Base-by-base conservation (phyloP, 176 grass and related monocot genomes). In the Carex kokanica region DNA sequence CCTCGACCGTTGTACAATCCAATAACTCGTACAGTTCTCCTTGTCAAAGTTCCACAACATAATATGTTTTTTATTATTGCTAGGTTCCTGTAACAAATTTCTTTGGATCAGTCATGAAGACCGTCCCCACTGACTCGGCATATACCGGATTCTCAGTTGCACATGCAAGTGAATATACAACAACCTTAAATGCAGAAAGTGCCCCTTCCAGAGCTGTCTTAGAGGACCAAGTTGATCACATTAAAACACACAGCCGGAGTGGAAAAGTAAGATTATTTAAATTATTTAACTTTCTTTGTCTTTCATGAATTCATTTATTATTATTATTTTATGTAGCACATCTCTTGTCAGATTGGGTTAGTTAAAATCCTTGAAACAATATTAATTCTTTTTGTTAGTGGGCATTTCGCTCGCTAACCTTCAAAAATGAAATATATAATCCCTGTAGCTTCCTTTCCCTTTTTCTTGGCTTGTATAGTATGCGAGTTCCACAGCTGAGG, bases 21-120 rank as follows among this genome's bases (percentile, higher is more conserved):
- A 17, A 8, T 17, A 34, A 68, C 64, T 38, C 4, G 64, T 68
- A 6, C 25, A 38, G 14, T 68, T 32, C 15, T 41, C 66, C 15
- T 69, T 69, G 16, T 40, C 17, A 69, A 15, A n/a, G 6, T 69
- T 40, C 14, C 15, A n/a, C 8, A 5, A 43, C 0, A 66, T 74
- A 52, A 60, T 72, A 70, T 65, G 1, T 27, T 84, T 36, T 66
- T 21, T 55, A 71, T 56, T 81, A 59, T 91, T 84, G 64, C 32
- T 84, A 82, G 96, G 96, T 99, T 58, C 96, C 93, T 55, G 93
- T 99, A 61, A 99, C 91, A 81, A 99, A 95, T 88, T 99, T 99
- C 70, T 99, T 99, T 88, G 96, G 96, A 84, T 99, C 93, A 74
- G 96, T 99, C 79, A 99, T 99, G 96, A 99, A 99, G 72, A 95